Evolutionary conservation across 345 rosid genomes (phyloP), one percentile per base, ranked within the genome.

Genomic region (Lepidium aucheri): DNA sequence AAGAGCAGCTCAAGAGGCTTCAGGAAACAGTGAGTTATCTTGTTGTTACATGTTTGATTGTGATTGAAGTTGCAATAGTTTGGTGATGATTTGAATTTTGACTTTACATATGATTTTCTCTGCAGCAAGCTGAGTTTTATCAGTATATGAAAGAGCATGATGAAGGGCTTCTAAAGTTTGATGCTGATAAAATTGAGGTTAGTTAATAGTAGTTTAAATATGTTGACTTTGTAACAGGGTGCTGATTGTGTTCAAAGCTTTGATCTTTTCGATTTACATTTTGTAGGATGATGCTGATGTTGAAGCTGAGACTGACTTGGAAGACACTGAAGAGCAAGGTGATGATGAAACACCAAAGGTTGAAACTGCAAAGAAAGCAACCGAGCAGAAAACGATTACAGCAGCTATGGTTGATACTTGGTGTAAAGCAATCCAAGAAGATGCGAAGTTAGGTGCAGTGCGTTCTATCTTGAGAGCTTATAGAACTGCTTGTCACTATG

Each of bases 401-500:
- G 16, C 75, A 41, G 85, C 73, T 1, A 85, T 90, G 97, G 88
- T 94, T 53, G 87, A 88, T 36, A 76, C 86, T 24, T 94, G 99
- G 99, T 78, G 88, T 65, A 71, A 76, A 17, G 68, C 86, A 53
- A 85, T 85, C 61, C 69, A 39, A 68, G 83, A 85, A 67, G 79
- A 79, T 18, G 78, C 81, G 1, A 87, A 81, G 75, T 60, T 90
- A 66, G 82, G 95, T 59, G 86, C 81, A 9, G 76, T 85, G 43
- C 96, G 89, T 63, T 81, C 88, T 65, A 84, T 94, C 53, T 56
- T 88, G 86, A 84, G 82, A 78, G 99, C 93, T 78, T 94, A 85
- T 76, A 83, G 97, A 81, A 82, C 81, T 58, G 97, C 99, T 8
- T 90, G 96, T 69, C 99, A 94, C 75, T 88, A 86, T 53, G 99